Conservation (phyloP, 2,329 filamentous ascomycete species). For the Clarireedia paspali region DNA sequence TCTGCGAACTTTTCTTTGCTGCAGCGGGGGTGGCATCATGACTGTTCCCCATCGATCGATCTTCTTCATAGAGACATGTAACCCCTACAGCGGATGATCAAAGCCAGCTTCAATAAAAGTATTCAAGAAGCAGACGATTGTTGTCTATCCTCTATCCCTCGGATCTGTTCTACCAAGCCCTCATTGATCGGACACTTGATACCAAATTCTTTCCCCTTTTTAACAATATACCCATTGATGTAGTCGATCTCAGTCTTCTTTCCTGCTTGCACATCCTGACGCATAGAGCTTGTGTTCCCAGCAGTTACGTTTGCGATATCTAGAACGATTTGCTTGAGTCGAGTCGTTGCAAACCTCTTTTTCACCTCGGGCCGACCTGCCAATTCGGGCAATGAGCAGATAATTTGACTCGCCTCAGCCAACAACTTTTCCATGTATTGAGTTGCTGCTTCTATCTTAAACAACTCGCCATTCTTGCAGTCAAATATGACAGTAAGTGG, state of each 20-base stretch:
- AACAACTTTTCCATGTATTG: conserved; percentile 42
- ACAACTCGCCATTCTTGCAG: conserved; percentile 69
- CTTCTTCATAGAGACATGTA: too few species aligned
- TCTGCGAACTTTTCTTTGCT: too few species aligned
- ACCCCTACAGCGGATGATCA: too few species aligned
- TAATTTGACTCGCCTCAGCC: conserved; percentile 65
- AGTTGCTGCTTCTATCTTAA: conserved; percentile 48
- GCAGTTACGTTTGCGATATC: conserved; percentile 40
- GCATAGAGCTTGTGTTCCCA: conserved; percentile 54
- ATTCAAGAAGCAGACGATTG: background rate
- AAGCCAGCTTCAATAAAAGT: too few species aligned
- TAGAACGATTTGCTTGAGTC: conserved; percentile 34
- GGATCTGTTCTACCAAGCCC: conserved; percentile 31
- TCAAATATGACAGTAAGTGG: conserved; percentile 74
- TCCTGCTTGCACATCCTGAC: conserved; percentile 45
- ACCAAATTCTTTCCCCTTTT: conserved; percentile 18
- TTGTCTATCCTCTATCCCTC: background rate
- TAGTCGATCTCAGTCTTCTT: conserved; percentile 45
- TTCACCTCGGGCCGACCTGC: background rate
- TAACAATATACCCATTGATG: conserved; percentile 50
- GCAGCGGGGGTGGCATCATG: too few species aligned
- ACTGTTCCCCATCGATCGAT: too few species aligned
- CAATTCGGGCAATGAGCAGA: conserved; percentile 38
- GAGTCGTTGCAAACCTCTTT: background rate
- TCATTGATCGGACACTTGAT: conserved; percentile 34